Conservation (phyloP, 1,284 basidiomycete species). For the Quambalaria eucalypti region DNA sequence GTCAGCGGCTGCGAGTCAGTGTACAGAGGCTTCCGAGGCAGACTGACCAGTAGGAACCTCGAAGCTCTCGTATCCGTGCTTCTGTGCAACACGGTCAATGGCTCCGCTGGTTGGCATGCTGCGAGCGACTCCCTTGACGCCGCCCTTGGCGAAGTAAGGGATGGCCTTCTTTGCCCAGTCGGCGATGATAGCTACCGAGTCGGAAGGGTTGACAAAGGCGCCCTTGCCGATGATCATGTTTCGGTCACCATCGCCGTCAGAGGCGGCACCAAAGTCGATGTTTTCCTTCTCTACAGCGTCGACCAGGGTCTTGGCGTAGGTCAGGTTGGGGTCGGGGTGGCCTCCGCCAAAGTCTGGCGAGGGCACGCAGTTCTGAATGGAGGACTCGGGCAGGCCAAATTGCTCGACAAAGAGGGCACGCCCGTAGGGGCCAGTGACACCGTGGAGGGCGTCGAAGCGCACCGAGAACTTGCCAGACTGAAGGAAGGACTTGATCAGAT, state of each 20-base stretch:
- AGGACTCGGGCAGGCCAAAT: slow-evolving; percentile 69
- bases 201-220: slow-evolving; percentile 93
- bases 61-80: slow-evolving; percentile 84
- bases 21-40: too few relatives aligned
- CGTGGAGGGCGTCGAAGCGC: slow-evolving; percentile 90
- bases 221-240: slow-evolving; percentile 99
- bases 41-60: slow-evolving; percentile 97
- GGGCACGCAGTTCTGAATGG: slow-evolving; percentile 83
- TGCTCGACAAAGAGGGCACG: slow-evolving; percentile 74
- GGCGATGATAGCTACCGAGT: slow-evolving; percentile 96
- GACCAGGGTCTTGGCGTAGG: slow-evolving; percentile 90
- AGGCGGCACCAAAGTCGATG: slow-evolving; percentile 89
- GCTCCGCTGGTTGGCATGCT: slow-evolving; percentile 96
- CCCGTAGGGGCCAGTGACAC: slow-evolving; percentile 95
- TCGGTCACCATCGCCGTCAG: slow-evolving; percentile 92
- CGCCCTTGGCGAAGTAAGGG: slow-evolving; percentile 83
- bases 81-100: slow-evolving; percentile 90
- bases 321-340: slow-evolving; percentile 96
- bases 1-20: too few relatives aligned
- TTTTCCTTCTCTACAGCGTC: slow-evolving; percentile 77
- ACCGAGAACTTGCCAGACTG: slow-evolving; percentile 62
- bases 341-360: slow-evolving; percentile 91
- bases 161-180: slow-evolving; percentile 87
- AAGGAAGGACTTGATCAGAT: slow-evolving; percentile 82
- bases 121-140: slow-evolving; percentile 87